Conservation (phyloP, 805 yeast genomes). For the Metschnikowia borealis region DNA sequence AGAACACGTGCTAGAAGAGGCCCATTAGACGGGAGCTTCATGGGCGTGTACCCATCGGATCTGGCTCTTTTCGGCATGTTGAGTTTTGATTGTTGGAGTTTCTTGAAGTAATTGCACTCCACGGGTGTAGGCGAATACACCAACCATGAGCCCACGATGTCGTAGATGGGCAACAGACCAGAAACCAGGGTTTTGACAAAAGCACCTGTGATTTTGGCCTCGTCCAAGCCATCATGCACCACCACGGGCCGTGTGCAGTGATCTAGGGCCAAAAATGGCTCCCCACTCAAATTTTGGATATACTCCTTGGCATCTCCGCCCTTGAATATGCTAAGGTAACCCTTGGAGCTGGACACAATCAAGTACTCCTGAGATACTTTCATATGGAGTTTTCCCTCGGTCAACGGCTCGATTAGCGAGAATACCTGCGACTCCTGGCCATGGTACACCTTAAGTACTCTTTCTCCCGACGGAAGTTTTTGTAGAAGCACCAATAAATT, state of each 20-base stretch:
- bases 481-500: conserved; percentile 4
- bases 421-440: background rate
- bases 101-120: conserved; percentile 26
- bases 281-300: background rate
- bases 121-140: conserved; percentile 41
- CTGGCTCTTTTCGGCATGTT: conserved; percentile 13
- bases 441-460: background rate
- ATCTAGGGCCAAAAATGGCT: background rate
- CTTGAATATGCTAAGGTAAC: conserved; percentile 10
- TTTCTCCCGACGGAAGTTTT: background rate
- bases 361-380: conserved; percentile 10
- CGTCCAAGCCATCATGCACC: conserved; percentile 4
- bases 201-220: conserved; percentile 7
- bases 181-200: conserved; percentile 28
- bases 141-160: conserved; percentile 47
- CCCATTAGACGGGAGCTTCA: conserved; percentile 39
- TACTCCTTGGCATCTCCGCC: background rate
- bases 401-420: background rate
- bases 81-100: conserved; percentile 14
- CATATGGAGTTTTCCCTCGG: conserved; percentile 5
- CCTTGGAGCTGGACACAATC: conserved; percentile 8
- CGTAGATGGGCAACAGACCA: conserved; percentile 43
- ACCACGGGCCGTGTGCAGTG: conserved; percentile 9
- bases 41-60: conserved; percentile 34
- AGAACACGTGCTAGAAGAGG: conserved; percentile 48